Percentiles rank a stretch among this genome's conserved stretches.
phyloP scores from a whole-genome alignment of 495 filamentous ascomycete species.

The Annulohypoxylon moriforme region DNA sequence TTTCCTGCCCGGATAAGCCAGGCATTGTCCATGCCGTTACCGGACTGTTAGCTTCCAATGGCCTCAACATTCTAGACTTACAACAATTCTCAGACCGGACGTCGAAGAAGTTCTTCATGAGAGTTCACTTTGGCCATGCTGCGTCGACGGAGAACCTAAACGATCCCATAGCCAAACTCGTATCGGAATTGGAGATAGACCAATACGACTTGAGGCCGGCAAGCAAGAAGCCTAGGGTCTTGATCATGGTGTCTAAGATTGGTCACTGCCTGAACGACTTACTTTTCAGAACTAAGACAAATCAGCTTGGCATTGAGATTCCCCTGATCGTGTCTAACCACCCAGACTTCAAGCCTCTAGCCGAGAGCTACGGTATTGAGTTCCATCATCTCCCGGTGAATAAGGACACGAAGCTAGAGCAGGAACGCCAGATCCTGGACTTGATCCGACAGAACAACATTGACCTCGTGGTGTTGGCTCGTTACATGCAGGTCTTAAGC shows the following conservation, averaged over 20 bases:
- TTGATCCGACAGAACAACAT: conserved; percentile 70
- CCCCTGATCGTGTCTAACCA: conserved; percentile 79
- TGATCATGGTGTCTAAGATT: conserved; percentile 87
- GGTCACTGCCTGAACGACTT: conserved; percentile 84
- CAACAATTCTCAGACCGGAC: conserved; percentile 77
- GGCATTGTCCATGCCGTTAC: conserved; percentile 83
- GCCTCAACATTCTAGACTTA: conserved; percentile 78
- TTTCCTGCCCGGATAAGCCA: conserved; percentile 78
- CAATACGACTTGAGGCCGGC: conserved; percentile 69
- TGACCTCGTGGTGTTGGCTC: conserved; percentile 79
- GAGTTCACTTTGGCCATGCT: conserved; percentile 73
- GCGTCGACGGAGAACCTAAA: conserved; percentile 58
- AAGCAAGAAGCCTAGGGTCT: conserved; percentile 70
- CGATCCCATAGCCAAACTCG: conserved; percentile 65
- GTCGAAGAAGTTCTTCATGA: conserved; percentile 80
- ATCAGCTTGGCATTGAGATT: conserved; percentile 73
- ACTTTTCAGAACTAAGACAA: conserved; percentile 74
- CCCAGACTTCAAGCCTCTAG: conserved; percentile 73
- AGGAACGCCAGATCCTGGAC: conserved; percentile 73
- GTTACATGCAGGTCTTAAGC: conserved; percentile 85
- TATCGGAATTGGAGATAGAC: conserved; percentile 66
- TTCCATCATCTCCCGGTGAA: conserved; percentile 80
- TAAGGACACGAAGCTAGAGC: conserved; percentile 72
- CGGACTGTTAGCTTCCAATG: conserved; percentile 71
- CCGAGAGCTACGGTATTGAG: conserved; percentile 74